Conservation (phyloP, 1,284 basidiomycete species). For the Ustilago loliicola region DNA sequence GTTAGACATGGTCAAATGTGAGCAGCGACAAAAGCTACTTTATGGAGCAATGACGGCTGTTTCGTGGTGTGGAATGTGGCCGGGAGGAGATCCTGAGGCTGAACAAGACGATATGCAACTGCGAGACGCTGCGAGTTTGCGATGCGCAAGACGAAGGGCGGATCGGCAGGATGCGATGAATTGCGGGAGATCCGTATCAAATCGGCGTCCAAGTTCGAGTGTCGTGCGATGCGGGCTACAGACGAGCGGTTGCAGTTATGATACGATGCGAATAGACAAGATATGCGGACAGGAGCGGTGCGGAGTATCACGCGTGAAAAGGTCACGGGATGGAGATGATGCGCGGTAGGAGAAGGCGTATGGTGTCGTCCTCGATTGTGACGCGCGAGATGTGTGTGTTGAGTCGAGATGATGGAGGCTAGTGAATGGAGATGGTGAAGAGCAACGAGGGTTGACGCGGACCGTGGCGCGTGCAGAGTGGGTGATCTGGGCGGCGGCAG, state of each 20-base stretch:
- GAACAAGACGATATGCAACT: not conserved
- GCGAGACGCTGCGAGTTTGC: slow-evolving; percentile 7
- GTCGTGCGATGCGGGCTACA: not conserved
- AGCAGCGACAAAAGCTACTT: slow-evolving; percentile 8
- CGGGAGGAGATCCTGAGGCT: not conserved
- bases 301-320: not conserved
- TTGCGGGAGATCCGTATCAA: not conserved
- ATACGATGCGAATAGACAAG: slow-evolving; percentile 7
- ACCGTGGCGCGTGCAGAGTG: slow-evolving; percentile 39
- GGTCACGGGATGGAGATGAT: slow-evolving; percentile 4
- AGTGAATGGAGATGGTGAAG: slow-evolving; percentile 17
- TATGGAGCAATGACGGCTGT: slow-evolving; percentile 1
- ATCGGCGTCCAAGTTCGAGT: not conserved
- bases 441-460: slow-evolving; percentile 7
- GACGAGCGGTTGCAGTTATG: not conserved
- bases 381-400: slow-evolving; percentile 1
- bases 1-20: slow-evolving; percentile 50
- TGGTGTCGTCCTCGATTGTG: not conserved
- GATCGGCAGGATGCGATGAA: slow-evolving; percentile 2
- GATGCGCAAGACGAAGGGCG: not conserved
- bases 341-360: slow-evolving; percentile 20
- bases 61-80: not conserved
- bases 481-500: slow-evolving; percentile 10
- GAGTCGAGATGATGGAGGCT: slow-evolving; percentile 17
- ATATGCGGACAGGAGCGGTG: not conserved